A percentile compares a stretch with the other conserved stretches of the same genome.
Conservation (phyloP, 2,329 filamentous ascomycete species). For the Gnomoniopsis sp. region DNA sequence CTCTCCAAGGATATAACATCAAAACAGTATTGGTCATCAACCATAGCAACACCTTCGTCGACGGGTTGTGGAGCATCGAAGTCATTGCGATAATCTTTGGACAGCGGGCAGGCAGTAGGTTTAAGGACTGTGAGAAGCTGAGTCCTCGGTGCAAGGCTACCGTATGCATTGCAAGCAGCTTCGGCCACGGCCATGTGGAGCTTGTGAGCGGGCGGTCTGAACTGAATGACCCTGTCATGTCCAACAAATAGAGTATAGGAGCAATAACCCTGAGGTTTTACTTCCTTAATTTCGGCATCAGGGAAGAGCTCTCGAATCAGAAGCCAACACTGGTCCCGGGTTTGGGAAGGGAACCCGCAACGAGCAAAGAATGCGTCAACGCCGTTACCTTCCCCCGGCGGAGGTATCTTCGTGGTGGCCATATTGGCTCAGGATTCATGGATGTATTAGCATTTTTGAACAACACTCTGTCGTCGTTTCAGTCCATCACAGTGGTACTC, state of each 20-base stretch:
- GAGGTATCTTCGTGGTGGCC: too few species aligned
- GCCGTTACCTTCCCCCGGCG: neutral
- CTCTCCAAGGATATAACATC: conserved; percentile 39
- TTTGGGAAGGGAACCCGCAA: neutral
- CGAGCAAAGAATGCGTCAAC: conserved; percentile 15
- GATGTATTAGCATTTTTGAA: too few species aligned
- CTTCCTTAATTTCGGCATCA: conserved; percentile 26
- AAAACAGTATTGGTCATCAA: conserved; percentile 21
- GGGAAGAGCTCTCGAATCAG: conserved; percentile 33
- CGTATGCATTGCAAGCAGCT: conserved; percentile 37
- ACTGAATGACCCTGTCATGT: conserved; percentile 41
- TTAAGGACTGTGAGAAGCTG: conserved; percentile 33
- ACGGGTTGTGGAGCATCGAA: neutral
- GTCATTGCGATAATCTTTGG: neutral
- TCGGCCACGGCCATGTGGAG: conserved; percentile 36
- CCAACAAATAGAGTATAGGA: conserved; percentile 46
- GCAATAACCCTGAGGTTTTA: conserved; percentile 46
- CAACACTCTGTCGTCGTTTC: too few species aligned
- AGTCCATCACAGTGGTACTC: too few species aligned
- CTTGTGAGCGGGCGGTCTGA: conserved; percentile 40
- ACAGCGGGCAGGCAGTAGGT: neutral
- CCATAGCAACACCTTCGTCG: conserved; percentile 20
- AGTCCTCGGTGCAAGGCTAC: conserved; percentile 38
- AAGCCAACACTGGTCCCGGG: conserved; percentile 7
- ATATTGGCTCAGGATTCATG: too few species aligned